These are phyloP conservation scores for Paraphoma sp. DNA, from an alignment of 2,329 filamentous ascomycete species.

Conservation along the genomic window DNA sequence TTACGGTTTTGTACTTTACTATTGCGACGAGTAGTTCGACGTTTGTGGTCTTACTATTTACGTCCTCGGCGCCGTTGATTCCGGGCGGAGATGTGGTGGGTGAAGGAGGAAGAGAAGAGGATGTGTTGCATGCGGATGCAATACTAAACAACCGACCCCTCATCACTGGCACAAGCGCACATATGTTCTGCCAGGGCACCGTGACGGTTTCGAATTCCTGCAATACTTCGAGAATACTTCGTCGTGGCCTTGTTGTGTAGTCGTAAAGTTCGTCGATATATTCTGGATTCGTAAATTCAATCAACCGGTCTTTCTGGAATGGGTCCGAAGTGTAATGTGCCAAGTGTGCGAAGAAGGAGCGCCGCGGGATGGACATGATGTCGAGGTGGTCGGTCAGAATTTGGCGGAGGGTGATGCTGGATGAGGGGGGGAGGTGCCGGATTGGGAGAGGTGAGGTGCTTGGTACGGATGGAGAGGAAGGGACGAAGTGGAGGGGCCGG, in stretches of 20 bases:
- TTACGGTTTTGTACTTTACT: conserved; percentile 88
- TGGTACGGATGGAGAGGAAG: conserved; percentile 41
- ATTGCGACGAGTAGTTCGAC: conserved; percentile 83
- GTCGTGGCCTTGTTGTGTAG: conserved; percentile 88
- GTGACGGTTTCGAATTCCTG: conserved; percentile 87
- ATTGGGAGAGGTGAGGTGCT: conserved; percentile 46
- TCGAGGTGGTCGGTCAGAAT: conserved; percentile 86
- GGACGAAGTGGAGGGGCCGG: conserved; percentile 63
- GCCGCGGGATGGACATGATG: conserved; percentile 85
- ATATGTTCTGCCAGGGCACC: conserved; percentile 75
- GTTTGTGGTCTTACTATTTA: conserved; percentile 42
- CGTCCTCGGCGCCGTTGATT: background rate
- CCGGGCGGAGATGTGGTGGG: no score
- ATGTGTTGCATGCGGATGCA: conserved; percentile 68
- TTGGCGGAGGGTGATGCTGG: conserved; percentile 69
- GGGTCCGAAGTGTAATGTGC: conserved; percentile 75
- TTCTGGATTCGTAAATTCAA: conserved; percentile 81
- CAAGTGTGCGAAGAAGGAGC: conserved; percentile 82
- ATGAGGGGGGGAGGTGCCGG: conserved; percentile 45
- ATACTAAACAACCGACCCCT: conserved; percentile 95
- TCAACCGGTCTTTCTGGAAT: conserved; percentile 79
- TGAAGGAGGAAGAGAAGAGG: no score
- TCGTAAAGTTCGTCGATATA: conserved; percentile 93
- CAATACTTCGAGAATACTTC: conserved; percentile 90
- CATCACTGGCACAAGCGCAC: conserved; percentile 79